These are phyloP conservation scores for Salix brachista DNA, from an alignment of 345 rosid genomes.

Conservation along the genomic window DNA sequence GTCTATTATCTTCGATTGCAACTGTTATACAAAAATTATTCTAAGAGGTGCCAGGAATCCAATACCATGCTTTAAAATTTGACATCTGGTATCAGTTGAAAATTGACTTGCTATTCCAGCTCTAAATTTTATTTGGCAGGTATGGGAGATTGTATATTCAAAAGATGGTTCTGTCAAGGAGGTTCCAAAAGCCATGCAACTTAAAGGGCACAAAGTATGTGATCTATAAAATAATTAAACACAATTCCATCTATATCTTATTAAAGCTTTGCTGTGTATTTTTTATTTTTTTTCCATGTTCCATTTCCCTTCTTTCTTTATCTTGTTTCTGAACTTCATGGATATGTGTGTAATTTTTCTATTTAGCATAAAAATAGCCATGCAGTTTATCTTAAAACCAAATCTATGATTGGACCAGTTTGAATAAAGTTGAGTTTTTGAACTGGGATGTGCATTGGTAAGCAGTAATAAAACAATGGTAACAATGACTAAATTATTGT, in stretches of 20 bases:
- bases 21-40: not conserved
- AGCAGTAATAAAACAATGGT: not conserved
- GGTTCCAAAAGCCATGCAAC: slow-evolving; percentile 84
- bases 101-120: not conserved
- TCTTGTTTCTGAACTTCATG: not conserved
- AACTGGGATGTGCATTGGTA: not conserved
- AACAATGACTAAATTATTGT: slow-evolving; percentile 7
- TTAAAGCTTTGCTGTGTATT: no score
- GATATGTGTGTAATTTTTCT: no score
- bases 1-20: not conserved
- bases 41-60: not conserved
- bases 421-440: not conserved
- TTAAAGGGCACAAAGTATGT: slow-evolving; percentile 86
- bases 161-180: slow-evolving; percentile 98
- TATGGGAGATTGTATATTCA: slow-evolving; percentile 92
- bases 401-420: not conserved
- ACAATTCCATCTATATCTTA: not conserved
- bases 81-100: not conserved
- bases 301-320: not conserved
- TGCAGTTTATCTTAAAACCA: no score
- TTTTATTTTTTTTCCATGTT: no score
- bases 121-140: slow-evolving; percentile 38
- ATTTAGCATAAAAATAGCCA: no score
- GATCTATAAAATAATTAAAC: not conserved
- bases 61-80: not conserved